Percentiles rank a stretch among this genome's conserved stretches.
phyloP scores from a whole-genome alignment of 139 green algal species.

The Tetradesmus lagerheimii region DNA sequence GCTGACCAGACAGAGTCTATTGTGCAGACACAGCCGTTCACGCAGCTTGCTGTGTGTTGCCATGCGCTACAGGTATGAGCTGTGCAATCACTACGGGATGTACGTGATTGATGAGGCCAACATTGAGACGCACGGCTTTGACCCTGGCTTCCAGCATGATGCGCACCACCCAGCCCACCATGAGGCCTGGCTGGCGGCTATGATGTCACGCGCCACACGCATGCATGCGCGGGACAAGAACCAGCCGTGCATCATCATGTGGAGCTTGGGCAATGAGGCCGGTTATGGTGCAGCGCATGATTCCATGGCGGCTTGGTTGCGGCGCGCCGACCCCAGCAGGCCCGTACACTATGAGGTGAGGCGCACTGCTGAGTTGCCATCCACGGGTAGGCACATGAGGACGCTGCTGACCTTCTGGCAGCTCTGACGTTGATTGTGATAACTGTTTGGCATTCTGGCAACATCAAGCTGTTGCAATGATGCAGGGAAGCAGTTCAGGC shows the following conservation, averaged over 20 bases:
- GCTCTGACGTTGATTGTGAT: too few species aligned
- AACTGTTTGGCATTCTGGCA: too few species aligned
- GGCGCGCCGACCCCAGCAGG: constrained; percentile 54
- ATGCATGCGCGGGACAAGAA: constrained; percentile 96
- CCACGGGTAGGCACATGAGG: too few species aligned
- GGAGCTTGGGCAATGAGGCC: constrained; percentile 96
- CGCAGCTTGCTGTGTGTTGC: background rate
- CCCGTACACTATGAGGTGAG: constrained; percentile 85
- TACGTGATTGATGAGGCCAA: constrained; percentile 98
- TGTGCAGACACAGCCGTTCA: background rate
- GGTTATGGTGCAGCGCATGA: constrained; percentile 86
- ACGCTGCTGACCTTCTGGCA: too few species aligned
- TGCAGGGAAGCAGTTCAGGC: too few species aligned
- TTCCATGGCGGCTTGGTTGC: constrained; percentile 75
- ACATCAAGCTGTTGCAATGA: too few species aligned
- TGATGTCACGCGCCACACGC: constrained; percentile 74
- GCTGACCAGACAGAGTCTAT: too few species aligned
- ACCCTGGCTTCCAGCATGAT: constrained; percentile 77
- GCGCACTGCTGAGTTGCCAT: background rate
- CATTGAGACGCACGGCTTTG: constrained; percentile 98
- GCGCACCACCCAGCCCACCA: constrained; percentile 77
- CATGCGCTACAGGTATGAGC: constrained; percentile 82
- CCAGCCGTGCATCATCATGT: constrained; percentile 89
- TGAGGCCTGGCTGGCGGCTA: constrained; percentile 77
- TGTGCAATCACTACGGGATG: constrained; percentile 89